A percentile compares a stretch with the other conserved stretches of the same genome.
phyloP scores from a whole-genome alignment of 371 early-diverging fungal species.

The Chytridiales sp. region DNA sequence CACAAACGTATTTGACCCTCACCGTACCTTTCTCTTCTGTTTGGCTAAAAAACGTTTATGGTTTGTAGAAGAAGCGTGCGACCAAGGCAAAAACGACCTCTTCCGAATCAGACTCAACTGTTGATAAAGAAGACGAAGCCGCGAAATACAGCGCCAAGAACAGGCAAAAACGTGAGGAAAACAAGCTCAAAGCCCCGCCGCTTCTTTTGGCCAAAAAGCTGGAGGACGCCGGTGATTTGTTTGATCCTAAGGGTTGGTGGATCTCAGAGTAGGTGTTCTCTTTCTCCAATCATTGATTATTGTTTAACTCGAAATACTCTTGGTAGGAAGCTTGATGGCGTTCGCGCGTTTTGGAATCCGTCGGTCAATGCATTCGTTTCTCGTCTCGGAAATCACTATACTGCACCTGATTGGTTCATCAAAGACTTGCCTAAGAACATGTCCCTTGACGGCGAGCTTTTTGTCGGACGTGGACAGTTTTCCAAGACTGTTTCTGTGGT shows the following conservation, averaged over 20 bases:
- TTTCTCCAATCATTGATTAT: conserved; percentile 6
- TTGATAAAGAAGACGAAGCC: conserved; percentile 23
- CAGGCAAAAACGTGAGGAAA: conserved; percentile 19
- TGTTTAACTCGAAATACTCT: background rate
- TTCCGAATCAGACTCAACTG: background rate
- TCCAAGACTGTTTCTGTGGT: conserved; percentile 56
- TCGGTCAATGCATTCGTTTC: conserved; percentile 39
- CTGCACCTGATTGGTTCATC: conserved; percentile 57
- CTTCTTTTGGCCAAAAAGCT: conserved; percentile 23
- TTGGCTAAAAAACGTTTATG: no score
- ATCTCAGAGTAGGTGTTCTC: conserved; percentile 28
- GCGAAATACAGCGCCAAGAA: conserved; percentile 11
- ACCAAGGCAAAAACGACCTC: background rate
- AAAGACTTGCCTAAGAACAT: conserved; percentile 49
- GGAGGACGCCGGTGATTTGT: conserved; percentile 8
- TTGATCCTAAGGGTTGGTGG: conserved; percentile 48
- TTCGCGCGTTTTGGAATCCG: conserved; percentile 58
- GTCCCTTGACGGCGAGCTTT: conserved; percentile 62
- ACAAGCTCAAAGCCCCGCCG: conserved; percentile 12
- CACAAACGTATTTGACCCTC: no score
- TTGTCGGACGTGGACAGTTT: conserved; percentile 55
- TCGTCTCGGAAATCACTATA: conserved; percentile 53
- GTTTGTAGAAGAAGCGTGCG: background rate
- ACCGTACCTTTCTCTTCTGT: no score
- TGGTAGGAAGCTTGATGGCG: conserved; percentile 61